Percentiles rank a stretch among this genome's conserved stretches.
phyloP scores from a whole-genome alignment of 352 stramenopile genomes.

The Globisporangium uncinulatum region DNA sequence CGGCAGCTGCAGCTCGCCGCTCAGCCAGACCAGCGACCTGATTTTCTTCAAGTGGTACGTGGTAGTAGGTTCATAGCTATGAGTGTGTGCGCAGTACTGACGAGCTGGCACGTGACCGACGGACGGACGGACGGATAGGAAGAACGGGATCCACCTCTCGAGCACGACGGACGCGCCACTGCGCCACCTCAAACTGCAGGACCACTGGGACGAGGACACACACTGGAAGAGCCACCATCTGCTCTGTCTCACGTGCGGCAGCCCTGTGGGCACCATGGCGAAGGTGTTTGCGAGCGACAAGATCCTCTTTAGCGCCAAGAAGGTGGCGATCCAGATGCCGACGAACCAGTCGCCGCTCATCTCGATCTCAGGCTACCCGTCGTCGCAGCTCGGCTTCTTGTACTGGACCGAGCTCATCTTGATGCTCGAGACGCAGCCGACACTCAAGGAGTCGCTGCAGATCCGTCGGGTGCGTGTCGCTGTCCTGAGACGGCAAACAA shows the following conservation, averaged over 20 bases:
- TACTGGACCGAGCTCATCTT: constrained; percentile 79
- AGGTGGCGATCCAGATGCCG: constrained; percentile 68
- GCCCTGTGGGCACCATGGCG: constrained; percentile 53
- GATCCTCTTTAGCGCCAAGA: constrained; percentile 60
- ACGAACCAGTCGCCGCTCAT: constrained; percentile 63
- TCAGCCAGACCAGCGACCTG: constrained; percentile 58
- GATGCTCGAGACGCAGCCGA: constrained; percentile 66
- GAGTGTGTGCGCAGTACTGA: too few relatives aligned
- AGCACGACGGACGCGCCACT: constrained; percentile 57
- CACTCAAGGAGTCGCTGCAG: constrained; percentile 55
- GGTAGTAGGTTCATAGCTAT: too few relatives aligned
- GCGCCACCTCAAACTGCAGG: constrained; percentile 41
- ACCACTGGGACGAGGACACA: constrained; percentile 26
- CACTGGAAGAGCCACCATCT: constrained; percentile 65
- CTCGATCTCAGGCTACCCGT: constrained; percentile 70
- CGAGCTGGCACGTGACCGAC: not conserved
- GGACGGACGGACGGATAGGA: constrained; percentile 18
- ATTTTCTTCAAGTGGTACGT: constrained; percentile 75
- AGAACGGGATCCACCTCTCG: constrained; percentile 65
- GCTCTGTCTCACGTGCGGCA: constrained; percentile 60
- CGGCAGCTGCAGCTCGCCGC: constrained; percentile 52
- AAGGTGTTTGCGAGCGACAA: constrained; percentile 62
- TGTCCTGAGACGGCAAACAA: too few relatives aligned
- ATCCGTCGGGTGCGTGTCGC: constrained; percentile 35
- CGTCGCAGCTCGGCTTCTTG: constrained; percentile 58